These are phyloP conservation scores for Eruca vesicaria DNA, from an alignment of 441 rosid species.

Conservation along the genomic window DNA sequence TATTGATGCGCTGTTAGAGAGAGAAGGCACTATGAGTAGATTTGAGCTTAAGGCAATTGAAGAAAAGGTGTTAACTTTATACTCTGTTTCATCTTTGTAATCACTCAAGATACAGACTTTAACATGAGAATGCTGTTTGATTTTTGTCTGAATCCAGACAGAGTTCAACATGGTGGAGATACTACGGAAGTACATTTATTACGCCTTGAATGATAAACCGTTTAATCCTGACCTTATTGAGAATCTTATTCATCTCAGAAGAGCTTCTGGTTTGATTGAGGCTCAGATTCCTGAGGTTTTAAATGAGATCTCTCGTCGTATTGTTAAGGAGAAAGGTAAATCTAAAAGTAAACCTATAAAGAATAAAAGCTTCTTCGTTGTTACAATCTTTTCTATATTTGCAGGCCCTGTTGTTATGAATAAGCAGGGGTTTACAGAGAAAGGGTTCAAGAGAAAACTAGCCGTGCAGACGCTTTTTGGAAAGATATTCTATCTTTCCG, in stretches of 20 bases:
- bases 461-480: slow-evolving; percentile 90
- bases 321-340: slow-evolving; percentile 82
- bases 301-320: slow-evolving; percentile 78
- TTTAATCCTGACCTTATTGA: slow-evolving; percentile 71
- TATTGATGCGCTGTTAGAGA: slow-evolving; percentile 69
- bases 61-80: slow-evolving; percentile 55
- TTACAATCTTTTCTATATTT: background rate
- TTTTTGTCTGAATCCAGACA: slow-evolving; percentile 58
- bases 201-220: slow-evolving; percentile 88
- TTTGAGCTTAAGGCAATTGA: slow-evolving; percentile 53
- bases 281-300: slow-evolving; percentile 69
- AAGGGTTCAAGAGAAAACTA: slow-evolving; percentile 91
- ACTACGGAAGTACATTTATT: slow-evolving; percentile 82
- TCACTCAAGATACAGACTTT: background rate
- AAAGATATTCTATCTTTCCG: slow-evolving; percentile 84
- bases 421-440: slow-evolving; percentile 77
- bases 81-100: background rate
- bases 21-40: slow-evolving; percentile 48
- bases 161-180: slow-evolving; percentile 89
- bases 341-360: background rate
- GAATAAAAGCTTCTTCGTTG: background rate
- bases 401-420: slow-evolving; percentile 94
- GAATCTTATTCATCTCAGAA: slow-evolving; percentile 64
- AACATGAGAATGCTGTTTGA: background rate
- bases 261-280: slow-evolving; percentile 71